Evolutionary conservation across 169 alveolate species (phyloP), one percentile per base, ranked within the genome.

Genomic region (Plasmodium vinckei): DNA sequence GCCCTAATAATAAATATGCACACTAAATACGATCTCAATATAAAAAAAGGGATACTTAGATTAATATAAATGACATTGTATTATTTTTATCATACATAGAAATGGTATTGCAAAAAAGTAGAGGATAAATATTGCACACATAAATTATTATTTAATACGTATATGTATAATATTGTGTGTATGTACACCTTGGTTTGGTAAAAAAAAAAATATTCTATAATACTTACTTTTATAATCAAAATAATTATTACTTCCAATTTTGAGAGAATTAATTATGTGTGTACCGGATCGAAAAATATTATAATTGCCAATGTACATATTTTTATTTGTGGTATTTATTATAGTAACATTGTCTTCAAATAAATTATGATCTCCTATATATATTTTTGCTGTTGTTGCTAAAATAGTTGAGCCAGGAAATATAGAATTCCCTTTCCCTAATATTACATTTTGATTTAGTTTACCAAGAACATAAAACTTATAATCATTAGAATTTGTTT

Each of bases 231-330:
- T 79, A 23, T 79, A 79, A 39, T 79, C 89, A 15, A 79, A 79
- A 59, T 68, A 79, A 23, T 79, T 79, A 12, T 44, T 47, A 65
- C 68, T 44, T 60, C 89, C 89, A 39, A 79, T 79, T 12, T 39
- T 51, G 15, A 46, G 68, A 19, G 69, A 15, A 79, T 79, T 53
- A 27, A 44, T 25, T 67, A 79, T 79, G 44, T 9, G 57, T 10
- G 89, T 63, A 2, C 89, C 89, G 5, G 89, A 79, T 6, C 89
- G 73, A 39, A 79, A 79, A 51, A 79, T 79, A 46, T 79, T 79
- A 47, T 67, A 65, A 79, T 21, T 79, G 0, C 89, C 89, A 65
- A 79, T 79, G 23, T 79, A 67, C 89, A 79, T 79, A 47, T 64
- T 27, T n/a, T 39, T 51, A 51, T 42, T 46, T 65, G 84, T 69